Evolutionary conservation across 1,139 yeast species (phyloP).

Genomic region (Kodamaea fungicola): DNA sequence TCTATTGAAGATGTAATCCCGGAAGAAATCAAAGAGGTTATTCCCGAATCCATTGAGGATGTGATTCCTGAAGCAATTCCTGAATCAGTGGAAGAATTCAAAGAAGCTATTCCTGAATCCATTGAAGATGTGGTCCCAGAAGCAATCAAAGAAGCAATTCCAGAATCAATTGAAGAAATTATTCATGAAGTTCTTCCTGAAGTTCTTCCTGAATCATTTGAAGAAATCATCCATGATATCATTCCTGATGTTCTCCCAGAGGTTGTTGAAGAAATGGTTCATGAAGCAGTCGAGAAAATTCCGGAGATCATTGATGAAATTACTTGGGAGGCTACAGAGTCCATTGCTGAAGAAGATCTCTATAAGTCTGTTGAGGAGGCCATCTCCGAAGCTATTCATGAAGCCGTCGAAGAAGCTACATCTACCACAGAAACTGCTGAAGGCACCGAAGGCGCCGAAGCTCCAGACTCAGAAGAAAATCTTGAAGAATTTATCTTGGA

Average conservation of each 20-base stretch:
- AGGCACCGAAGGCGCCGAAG: conserved; percentile 1
- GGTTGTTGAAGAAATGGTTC: background rate
- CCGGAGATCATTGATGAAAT: background rate
- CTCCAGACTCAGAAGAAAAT: background rate
- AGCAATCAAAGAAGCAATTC: conserved; percentile 1
- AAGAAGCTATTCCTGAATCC: background rate
- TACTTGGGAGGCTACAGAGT: background rate
- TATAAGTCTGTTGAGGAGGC: background rate
- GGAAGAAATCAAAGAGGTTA: background rate
- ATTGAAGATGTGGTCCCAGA: background rate
- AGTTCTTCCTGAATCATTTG: conserved; percentile 3
- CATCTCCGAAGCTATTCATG: background rate
- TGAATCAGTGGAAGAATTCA: conserved; percentile 3
- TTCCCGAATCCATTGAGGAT: conserved; percentile 6
- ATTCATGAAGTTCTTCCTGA: background rate
- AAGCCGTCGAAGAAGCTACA: background rate
- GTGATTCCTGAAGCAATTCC: conserved; percentile 7
- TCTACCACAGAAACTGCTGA: background rate
- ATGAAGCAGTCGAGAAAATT: too few species aligned
- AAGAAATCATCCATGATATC: conserved; percentile 4
- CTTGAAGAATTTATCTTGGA: conserved; percentile 3
- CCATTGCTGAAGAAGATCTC: conserved; percentile 1
- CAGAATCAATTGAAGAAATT: background rate
- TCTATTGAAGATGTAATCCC: conserved; percentile 2
- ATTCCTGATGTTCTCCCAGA: background rate